Evolutionary conservation across 345 rosid genomes (phyloP), one percentile per base, ranked within the genome.

Genomic region (Salix viminalis): DNA sequence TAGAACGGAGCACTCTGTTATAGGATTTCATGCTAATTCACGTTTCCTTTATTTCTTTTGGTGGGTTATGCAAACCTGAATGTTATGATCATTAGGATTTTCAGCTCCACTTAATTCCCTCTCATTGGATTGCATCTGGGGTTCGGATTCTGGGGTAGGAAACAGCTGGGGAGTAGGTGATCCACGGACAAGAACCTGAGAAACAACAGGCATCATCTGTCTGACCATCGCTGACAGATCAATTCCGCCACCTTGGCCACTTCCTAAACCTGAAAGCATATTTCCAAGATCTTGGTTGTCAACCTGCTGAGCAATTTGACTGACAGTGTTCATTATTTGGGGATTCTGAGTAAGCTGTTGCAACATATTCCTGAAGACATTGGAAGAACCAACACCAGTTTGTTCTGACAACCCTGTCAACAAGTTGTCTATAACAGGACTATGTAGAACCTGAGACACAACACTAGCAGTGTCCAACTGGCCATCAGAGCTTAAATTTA

Each of bases 191-290:
- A 96, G 86, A 70, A 94, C 97, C 83, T 87, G 97, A 42, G 98
- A 91, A 75, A 96, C 97, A 65, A 91, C 83, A 48, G 97, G 99
- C 98, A 96, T 92, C 98, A 96, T 92, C 81, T 89, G 96, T 74
- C 89, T 98, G 52, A 96, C 84, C 92, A 96, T 91, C 77, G 87
- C 88, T 23, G 98, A 91, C 79, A 92, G 81, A 85, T 92, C 98
- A 74, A 91, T 42, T 68, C 94, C 88, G 1, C 97, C 87, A 4
- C 89, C 89, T 70, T 79, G 89, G 41, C 85, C 90, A 62, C 88
- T 83, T 50, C 88, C 90, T 65, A 82, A 72, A 12, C 97, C 92
- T 4, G 89, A 85, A 75, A 93, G 90, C 88, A 96, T 84, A 79
- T 85, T 88, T 65, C 91, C 97, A 74, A 91, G 80, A 76, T 86